Percentiles rank a stretch among this genome's conserved stretches.
Evolutionary conservation across 2,329 filamentous ascomycete genomes (phyloP).

Genomic region (Davidsoniella australis): DNA sequence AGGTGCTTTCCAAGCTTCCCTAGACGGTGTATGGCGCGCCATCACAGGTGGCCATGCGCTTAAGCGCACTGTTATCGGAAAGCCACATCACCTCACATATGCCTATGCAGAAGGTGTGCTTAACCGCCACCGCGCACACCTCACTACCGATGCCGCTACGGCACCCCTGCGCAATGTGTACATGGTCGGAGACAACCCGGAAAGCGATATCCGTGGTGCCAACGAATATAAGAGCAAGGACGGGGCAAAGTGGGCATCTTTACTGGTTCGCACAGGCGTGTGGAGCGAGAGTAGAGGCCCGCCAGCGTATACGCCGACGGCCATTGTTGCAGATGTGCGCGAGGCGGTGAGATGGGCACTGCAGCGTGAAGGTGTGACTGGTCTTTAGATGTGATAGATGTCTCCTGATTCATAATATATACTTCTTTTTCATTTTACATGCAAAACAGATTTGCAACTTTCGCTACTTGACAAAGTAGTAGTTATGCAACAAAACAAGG

Average conservation of each 20-base stretch:
- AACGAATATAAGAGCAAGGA: conserved; percentile 53
- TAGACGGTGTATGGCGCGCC: conserved; percentile 63
- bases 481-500: too few relatives aligned
- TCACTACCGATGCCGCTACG: conserved; percentile 9
- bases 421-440: background rate
- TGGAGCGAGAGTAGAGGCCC: conserved; percentile 31
- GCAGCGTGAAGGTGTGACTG: conserved; percentile 31
- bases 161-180: conserved; percentile 57
- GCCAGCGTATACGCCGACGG: conserved; percentile 44
- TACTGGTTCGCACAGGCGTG: conserved; percentile 69
- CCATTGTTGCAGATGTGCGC: conserved; percentile 56
- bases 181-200: conserved; percentile 86
- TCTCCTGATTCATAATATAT: too few relatives aligned
- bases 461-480: too few relatives aligned
- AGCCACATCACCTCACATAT: conserved; percentile 65
- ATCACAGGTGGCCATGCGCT: conserved; percentile 48
- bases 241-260: conserved; percentile 58
- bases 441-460: background rate
- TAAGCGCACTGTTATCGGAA: conserved; percentile 56
- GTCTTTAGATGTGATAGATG: conserved; percentile 17
- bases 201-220: conserved; percentile 78
- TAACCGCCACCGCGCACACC: conserved; percentile 34
- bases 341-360: conserved; percentile 65
- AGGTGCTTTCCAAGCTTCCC: conserved; percentile 70
- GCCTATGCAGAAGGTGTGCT: conserved; percentile 67